Conservation (phyloP, 164 flowering plant species). For the Taxillus chinensis region DNA sequence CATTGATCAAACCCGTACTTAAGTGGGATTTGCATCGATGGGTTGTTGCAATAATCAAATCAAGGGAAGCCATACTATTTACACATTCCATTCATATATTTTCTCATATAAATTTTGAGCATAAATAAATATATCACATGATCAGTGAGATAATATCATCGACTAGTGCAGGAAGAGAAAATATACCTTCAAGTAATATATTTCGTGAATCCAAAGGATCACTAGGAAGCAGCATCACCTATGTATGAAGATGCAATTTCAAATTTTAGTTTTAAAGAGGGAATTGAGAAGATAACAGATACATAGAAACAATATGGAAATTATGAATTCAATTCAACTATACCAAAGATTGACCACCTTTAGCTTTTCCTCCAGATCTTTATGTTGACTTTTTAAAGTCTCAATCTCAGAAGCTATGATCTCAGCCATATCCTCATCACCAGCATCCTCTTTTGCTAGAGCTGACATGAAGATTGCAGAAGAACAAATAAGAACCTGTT, state of each 20-base stretch:
- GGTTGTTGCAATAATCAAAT: no score
- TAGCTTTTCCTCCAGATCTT: slow-evolving; percentile 68
- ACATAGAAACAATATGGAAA: background rate
- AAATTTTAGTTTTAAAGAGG: background rate
- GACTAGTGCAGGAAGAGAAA: slow-evolving; percentile 1
- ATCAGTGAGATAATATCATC: no score
- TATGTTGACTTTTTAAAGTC: slow-evolving; percentile 45
- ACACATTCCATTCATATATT: no score
- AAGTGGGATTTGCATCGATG: no score
- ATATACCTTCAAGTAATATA: slow-evolving; percentile 88
- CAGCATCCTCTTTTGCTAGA: slow-evolving; percentile 63
- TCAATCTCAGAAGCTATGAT: slow-evolving; percentile 76
- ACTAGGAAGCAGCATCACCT: slow-evolving; percentile 79
- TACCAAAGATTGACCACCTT: slow-evolving; percentile 41
- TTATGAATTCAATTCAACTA: background rate
- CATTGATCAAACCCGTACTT: no score
- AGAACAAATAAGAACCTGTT: background rate
- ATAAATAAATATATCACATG: no score
- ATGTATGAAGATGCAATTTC: slow-evolving; percentile 4
- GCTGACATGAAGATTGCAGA: slow-evolving; percentile 29
- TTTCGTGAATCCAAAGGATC: slow-evolving; percentile 95
- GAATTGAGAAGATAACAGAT: background rate
- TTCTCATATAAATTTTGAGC: no score
- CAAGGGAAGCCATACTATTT: no score
- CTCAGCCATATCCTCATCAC: slow-evolving; percentile 85